Percentiles rank a stretch among this genome's conserved stretches.
These are phyloP conservation scores for Entelexis sorbosivorans DNA, from an alignment of 1,139 yeast species.

Conservation along the genomic window DNA sequence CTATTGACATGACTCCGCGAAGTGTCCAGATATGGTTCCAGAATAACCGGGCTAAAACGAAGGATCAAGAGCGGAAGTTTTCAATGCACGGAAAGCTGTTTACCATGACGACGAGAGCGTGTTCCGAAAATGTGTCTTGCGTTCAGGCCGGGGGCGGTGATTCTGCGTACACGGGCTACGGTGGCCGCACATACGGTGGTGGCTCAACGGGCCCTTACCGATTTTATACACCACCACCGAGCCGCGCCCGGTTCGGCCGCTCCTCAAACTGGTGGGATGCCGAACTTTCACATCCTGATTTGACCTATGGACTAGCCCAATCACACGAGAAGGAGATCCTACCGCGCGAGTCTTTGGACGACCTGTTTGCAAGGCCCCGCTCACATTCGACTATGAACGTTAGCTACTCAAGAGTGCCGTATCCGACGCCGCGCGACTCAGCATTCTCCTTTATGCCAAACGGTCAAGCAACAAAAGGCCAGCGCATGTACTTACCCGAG, in stretches of 20 bases:
- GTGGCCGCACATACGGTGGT: too few species aligned
- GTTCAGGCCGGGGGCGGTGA: conserved; percentile 12
- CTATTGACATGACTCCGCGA: conserved; percentile 79
- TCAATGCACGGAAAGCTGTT: background rate
- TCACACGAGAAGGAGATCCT: background rate
- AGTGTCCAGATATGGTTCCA: conserved; percentile 35
- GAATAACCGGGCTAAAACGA: conserved; percentile 35
- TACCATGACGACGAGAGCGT: conserved; percentile 2
- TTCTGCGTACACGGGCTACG: background rate
- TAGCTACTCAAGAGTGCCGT: background rate
- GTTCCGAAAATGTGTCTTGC: conserved; percentile 13
- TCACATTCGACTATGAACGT: background rate
- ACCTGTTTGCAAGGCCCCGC: background rate
- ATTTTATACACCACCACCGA: background rate
- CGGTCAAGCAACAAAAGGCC: background rate
- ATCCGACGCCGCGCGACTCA: background rate
- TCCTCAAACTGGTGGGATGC: background rate
- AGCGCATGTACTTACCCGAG: background rate
- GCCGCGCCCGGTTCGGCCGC: background rate
- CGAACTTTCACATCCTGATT: background rate
- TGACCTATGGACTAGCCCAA: background rate
- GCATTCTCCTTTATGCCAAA: background rate
- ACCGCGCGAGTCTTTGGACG: too few species aligned
- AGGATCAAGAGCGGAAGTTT: conserved; percentile 30
- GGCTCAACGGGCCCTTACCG: background rate